Base-by-base conservation (phyloP, 2,329 filamentous ascomycete species). In the Colletotrichum tofieldiae region DNA sequence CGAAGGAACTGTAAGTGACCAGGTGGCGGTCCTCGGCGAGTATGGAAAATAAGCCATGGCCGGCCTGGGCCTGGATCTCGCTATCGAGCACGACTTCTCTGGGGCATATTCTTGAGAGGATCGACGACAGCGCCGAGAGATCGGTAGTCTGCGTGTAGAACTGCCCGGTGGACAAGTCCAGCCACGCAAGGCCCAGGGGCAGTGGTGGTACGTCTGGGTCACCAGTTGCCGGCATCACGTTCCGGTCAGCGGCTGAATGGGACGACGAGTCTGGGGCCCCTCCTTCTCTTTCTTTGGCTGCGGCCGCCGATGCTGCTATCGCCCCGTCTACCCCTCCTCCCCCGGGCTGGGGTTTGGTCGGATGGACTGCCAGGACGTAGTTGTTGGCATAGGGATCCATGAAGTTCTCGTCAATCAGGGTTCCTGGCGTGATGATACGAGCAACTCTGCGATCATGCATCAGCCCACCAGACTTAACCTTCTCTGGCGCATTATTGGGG, bases 331-430 rank as follows among this genome's bases (percentile, higher is more conserved):
- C 47, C 16, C 47, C 47, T 35, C 47, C 47, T 35, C 35, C 59
- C 45, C 35, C 60, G 3, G 23, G 23, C 18, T 54, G 59, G 45
- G 47, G 35, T 41, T 47, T 16, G 20, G 51, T 51, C 37, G 93
- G 80, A 78, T 97, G 90, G 59, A 98, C 89, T 47, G 94, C 92
- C 80, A 98, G 89, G 43, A 98, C 87, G 81, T 96, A 99, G 80
- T 98, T 98, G 82, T 96, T 98, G 77, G 94, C 91, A 79, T 93
- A 96, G 1, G 95, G 94, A 79, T 98, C 94, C 86, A 99, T 95
- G 81, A 98, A 99, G 77, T 95, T 95, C 83, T 99, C 96, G 81
- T 99, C 96, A 75, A 99, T 98, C 65, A 99, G 86, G 1, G 96
- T 99, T 26, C 96, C 96, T 1, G 96, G 95, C 0, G 96, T 98